Evolutionary conservation across 495 filamentous ascomycete species (phyloP).

Genomic region (Tuber umbilicatum): DNA sequence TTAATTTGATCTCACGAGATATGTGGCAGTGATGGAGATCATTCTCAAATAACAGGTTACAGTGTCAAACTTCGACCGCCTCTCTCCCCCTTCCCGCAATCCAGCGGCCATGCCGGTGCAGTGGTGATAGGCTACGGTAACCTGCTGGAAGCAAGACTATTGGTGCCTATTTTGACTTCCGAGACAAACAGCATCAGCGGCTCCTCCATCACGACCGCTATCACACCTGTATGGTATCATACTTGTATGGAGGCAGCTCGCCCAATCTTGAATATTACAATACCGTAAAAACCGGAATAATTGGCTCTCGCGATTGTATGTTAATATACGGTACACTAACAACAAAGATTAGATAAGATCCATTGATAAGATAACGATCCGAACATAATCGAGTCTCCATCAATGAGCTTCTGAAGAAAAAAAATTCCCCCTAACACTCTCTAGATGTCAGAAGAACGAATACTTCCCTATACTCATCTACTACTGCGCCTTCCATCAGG

Average conservation of each 20-base stretch:
- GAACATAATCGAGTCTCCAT: background rate
- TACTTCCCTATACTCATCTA: constrained; percentile 36
- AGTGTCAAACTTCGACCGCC: background rate
- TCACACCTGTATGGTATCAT: too few relatives aligned
- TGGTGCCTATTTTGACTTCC: background rate
- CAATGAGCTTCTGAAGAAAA: constrained; percentile 6
- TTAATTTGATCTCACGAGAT: background rate
- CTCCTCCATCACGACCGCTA: too few relatives aligned
- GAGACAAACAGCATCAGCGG: background rate
- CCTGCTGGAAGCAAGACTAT: background rate
- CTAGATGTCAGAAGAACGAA: constrained; percentile 26
- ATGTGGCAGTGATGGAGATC: background rate
- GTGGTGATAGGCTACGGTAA: background rate
- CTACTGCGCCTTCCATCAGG: constrained; percentile 38
- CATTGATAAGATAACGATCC: constrained; percentile 1
- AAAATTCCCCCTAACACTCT: background rate
- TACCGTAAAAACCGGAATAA: too few relatives aligned
- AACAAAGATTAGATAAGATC: background rate
- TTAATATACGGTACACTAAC: too few relatives aligned
- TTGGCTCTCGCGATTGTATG: too few relatives aligned
- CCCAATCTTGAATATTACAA: too few relatives aligned
- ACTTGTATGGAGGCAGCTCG: too few relatives aligned
- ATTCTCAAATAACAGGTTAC: background rate
- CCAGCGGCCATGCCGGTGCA: background rate
- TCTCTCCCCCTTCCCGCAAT: background rate